Percentiles rank a stretch among this genome's conserved stretches.
These are phyloP conservation scores for Saccharomycopsis sp. DNA, from an alignment of 805 yeast species.

Conservation along the genomic window DNA sequence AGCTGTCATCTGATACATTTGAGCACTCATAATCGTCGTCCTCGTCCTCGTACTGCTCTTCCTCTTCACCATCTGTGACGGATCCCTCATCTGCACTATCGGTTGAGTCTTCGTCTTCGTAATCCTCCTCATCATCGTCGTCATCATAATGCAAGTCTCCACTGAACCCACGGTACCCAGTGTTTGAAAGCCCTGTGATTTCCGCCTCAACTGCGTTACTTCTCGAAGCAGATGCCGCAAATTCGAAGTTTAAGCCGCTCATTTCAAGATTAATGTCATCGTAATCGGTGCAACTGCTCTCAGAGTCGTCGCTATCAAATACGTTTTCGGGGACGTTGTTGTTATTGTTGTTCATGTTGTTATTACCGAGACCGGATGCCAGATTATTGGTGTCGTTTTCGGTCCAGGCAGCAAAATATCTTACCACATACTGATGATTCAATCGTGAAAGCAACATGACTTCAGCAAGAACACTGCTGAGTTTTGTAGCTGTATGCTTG, in stretches of 20 bases:
- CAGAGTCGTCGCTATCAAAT: slow-evolving; percentile 27
- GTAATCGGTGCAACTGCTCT: slow-evolving; percentile 14
- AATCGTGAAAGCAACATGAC: slow-evolving; percentile 87
- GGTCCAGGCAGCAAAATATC: slow-evolving; percentile 97
- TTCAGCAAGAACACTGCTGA: slow-evolving; percentile 79
- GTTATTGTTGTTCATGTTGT: too few species aligned
- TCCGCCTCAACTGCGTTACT: not conserved
- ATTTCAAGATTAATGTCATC: slow-evolving; percentile 18
- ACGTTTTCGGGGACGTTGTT: not conserved
- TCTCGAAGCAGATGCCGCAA: slow-evolving; percentile 14
- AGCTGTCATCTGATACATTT: not conserved
- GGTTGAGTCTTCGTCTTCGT: slow-evolving; percentile 29
- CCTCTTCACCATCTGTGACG: slow-evolving; percentile 22
- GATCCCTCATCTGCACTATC: slow-evolving; percentile 23
- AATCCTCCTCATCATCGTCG: slow-evolving; percentile 24
- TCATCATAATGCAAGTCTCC: slow-evolving; percentile 19
- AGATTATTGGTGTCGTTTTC: slow-evolving; percentile 50
- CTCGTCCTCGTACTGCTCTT: slow-evolving; percentile 10
- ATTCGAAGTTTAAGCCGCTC: slow-evolving; percentile 12
- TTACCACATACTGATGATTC: slow-evolving; percentile 91
- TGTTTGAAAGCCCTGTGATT: not conserved
- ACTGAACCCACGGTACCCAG: slow-evolving; percentile 1
- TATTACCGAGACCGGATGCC: not conserved
- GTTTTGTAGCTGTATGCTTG: slow-evolving; percentile 70
- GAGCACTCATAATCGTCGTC: slow-evolving; percentile 4